Conservation (phyloP, 1,284 basidiomycete species). For the Phylloboletellus chloephorus region DNA sequence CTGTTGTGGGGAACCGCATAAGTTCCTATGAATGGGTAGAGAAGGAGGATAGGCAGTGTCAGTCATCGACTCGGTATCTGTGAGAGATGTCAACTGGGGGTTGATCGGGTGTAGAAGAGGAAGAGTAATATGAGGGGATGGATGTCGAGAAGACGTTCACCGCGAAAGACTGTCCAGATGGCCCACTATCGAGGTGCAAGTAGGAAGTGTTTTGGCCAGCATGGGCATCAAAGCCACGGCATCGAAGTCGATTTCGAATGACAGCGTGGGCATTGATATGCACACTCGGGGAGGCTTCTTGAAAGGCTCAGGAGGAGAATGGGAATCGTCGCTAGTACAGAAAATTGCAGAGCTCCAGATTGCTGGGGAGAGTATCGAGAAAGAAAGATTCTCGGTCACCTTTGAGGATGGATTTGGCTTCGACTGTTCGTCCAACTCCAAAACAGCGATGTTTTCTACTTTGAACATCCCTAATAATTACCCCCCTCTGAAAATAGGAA, state of each 20-base stretch:
- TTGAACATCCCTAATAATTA: no score
- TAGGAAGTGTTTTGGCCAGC: constrained; percentile 42
- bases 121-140: constrained; percentile 85
- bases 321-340: no score
- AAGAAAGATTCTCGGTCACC: no score
- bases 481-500: no score
- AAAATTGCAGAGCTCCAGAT: no score
- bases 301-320: constrained; percentile 61
- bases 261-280: constrained; percentile 52
- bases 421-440: no score
- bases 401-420: no score
- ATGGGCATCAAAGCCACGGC: constrained; percentile 63
- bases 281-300: constrained; percentile 43
- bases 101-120: not conserved
- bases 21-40: constrained; percentile 98
- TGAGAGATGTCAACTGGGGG: constrained; percentile 12
- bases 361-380: no score
- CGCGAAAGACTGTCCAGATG: constrained; percentile 89
- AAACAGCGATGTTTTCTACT: no score
- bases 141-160: constrained; percentile 99
- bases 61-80: constrained; percentile 99
- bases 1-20: constrained; percentile 92
- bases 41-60: constrained; percentile 98
- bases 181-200: constrained; percentile 90
- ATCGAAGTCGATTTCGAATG: constrained; percentile 44